Evolutionary conservation across 1,139 yeast genomes (phyloP), one percentile per base, ranked within the genome.

Genomic region (Saccharomyces hybrid): DNA sequence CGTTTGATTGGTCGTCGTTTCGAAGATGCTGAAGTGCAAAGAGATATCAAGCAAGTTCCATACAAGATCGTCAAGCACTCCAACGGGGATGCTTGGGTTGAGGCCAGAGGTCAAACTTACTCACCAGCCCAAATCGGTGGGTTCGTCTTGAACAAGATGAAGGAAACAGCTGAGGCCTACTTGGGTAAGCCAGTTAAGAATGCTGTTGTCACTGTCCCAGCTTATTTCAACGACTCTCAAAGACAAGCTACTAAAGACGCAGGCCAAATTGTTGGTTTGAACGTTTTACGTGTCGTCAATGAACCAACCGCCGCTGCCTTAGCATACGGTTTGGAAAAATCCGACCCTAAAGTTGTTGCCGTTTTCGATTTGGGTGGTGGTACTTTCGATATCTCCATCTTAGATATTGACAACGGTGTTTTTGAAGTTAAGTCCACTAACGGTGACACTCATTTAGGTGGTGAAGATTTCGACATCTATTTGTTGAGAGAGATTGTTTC

Each of bases 291-390:
- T 80, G 89, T 89, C 69, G 96, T 89, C 63, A 89, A 89, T 73
- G 97, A 89, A 78, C 97, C 97, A 61, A 89, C 97, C 57, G 97
- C 97, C 52, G 97, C 97, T 58, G 97, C 97, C 57, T 88, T 89
- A 73, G 97, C 97, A 60, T 89, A 89, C 76, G 97, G 97, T 62
- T 81, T 89, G 67, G 97, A 89, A 76, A 86, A 88, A 75, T 79
- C 86, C 61, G 91, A 86, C 67, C 89, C 86, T 63, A 93, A 88
- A 75, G 86, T 86, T 72, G 88, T 89, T 67, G 83, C 89, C 71
- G 95, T 89, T 60, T 90, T 88, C 77, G 97, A 90, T 77, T 82
- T 90, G 69, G 97, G 97, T 82, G 97, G 96, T 72, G 96, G 96
- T 78, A 88, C 96, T 68, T 88, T 88, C 71, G 96, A 88, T 82